These are phyloP conservation scores for Gynostemma pentaphyllum DNA, from an alignment of 306 rosid species.

Conservation along the genomic window DNA sequence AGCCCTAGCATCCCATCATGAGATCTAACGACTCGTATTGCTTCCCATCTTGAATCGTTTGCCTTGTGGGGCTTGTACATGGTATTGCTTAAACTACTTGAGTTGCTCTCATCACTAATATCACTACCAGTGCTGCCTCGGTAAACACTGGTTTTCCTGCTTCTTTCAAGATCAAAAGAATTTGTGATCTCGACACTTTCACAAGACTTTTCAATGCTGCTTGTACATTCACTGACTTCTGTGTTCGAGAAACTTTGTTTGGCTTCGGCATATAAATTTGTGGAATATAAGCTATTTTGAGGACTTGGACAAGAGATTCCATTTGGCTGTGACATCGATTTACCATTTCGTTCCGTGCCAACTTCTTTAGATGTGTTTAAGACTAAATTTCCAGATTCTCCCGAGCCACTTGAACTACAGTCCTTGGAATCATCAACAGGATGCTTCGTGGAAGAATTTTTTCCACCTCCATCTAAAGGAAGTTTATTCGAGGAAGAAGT, in stretches of 20 bases:
- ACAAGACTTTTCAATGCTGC: conserved; percentile 59
- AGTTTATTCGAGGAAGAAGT: conserved; percentile 28
- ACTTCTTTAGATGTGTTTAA: conserved; percentile 28
- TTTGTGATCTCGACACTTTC: conserved; percentile 47
- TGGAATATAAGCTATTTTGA: conserved; percentile 59
- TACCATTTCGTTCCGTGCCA: conserved; percentile 22
- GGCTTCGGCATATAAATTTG: conserved; percentile 68
- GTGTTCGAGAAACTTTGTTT: conserved; percentile 70
- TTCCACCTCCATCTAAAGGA: conserved; percentile 32
- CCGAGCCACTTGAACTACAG: conserved; percentile 21
- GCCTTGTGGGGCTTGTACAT: conserved; percentile 80
- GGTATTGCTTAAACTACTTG: conserved; percentile 59
- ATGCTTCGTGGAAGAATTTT: conserved; percentile 24
- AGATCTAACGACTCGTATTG: conserved; percentile 63
- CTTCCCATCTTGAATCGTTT: conserved; percentile 90
- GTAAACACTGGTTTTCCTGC: conserved; percentile 73
- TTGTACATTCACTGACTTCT: conserved; percentile 56
- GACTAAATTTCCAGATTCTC: conserved; percentile 30
- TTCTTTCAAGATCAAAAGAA: conserved; percentile 50
- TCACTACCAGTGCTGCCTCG: conserved; percentile 92
- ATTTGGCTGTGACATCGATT: conserved; percentile 26
- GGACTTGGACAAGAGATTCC: conserved; percentile 56
- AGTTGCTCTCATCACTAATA: conserved; percentile 80
- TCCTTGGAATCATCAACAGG: conserved; percentile 22
- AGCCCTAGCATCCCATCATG: conserved; percentile 57